phyloP scores from a whole-genome alignment of 2,329 filamentous ascomycete genomes.

The Lachnellula arida region DNA sequence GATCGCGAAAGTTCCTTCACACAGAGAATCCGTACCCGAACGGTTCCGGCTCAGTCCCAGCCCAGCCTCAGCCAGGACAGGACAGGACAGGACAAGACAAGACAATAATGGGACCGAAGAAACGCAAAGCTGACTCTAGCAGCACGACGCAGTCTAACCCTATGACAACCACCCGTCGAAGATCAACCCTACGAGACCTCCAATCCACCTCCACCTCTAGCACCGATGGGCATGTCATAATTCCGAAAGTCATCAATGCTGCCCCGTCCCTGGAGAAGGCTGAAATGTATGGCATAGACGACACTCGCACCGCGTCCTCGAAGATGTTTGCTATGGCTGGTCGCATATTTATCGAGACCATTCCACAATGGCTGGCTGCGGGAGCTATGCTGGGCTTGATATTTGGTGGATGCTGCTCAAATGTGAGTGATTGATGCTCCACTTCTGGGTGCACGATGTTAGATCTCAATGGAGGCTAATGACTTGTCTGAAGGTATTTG shows the following conservation, averaged over 20 bases:
- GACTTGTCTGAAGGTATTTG: slow-evolving; percentile 67
- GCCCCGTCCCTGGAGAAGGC: slow-evolving; percentile 50
- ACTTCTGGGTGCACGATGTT: background rate
- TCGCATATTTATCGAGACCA: slow-evolving; percentile 51
- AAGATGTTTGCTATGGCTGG: slow-evolving; percentile 47
- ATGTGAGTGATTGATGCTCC: slow-evolving; percentile 52
- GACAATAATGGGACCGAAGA: slow-evolving; percentile 28
- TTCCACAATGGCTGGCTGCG: slow-evolving; percentile 59
- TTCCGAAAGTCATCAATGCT: slow-evolving; percentile 50
- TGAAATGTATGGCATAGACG: slow-evolving; percentile 50
- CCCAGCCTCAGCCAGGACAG: background rate
- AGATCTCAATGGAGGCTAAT: slow-evolving; percentile 21
- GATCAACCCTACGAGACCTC: slow-evolving; percentile 41
- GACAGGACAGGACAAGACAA: too few species aligned
- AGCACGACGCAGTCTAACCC: slow-evolving; percentile 32
- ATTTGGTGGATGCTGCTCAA: slow-evolving; percentile 92
- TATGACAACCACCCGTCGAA: slow-evolving; percentile 42
- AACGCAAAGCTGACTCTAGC: slow-evolving; percentile 32
- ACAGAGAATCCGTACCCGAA: background rate
- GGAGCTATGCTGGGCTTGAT: slow-evolving; percentile 75
- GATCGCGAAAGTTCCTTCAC: slow-evolving; percentile 11
- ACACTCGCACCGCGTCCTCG: slow-evolving; percentile 45
- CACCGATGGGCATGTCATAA: slow-evolving; percentile 36
- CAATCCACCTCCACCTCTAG: slow-evolving; percentile 36
- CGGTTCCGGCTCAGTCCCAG: background rate